Evolutionary conservation across 768 basidiomycete species (phyloP), one percentile per base, ranked within the genome.

Genomic region (Hortiboletus flavorubellus): DNA sequence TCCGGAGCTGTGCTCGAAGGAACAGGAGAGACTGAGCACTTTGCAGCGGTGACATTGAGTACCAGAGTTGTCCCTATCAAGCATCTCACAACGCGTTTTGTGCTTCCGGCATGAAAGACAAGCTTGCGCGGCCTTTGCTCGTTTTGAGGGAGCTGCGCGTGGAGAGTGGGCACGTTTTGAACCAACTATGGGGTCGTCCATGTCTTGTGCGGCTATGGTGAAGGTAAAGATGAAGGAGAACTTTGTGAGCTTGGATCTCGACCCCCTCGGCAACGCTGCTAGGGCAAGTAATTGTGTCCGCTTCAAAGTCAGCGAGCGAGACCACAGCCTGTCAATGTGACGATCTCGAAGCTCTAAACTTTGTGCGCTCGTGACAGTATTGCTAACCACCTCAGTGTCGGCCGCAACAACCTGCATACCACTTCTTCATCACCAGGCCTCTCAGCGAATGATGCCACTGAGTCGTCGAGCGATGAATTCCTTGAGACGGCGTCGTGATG

Each of bases 1-100:
- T 0, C 54, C 59, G 10, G 66, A 45, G 16, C 53, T 42, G 4
- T 72, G 72, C 49, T 78, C 77, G 48, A 80, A 80, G 2, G 80
- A 81, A 58, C 79, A 80, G 29, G 73, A 50, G 23, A 78, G 67
- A 50, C 65, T 69, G 47, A 80, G 69, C n/a, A 80, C 78, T 60
- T 78, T 76, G 59, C 80, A 80, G 12, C 79, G 75, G 54, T 80
- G 79, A 40, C 79, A 80, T 34, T 76, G 75, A 30, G 74, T 61
- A 26, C 64, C 68, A 31, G 68, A 58, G 40, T 70, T 64, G 53
- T 66, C 62, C n/a, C 66, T 69, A 21, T 78, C 79, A n/a, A 80
- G 71, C 51, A 78, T 68, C 65, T 80, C 79, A 61, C 79, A 80
- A 10, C 78, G 75, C 40, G 76, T 78, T 51, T 80, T 80, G 59